Percentiles rank a stretch among this genome's conserved stretches.
Conservation (phyloP, 2,329 filamentous ascomycete species). For the Sporothrix schenckii region DNA sequence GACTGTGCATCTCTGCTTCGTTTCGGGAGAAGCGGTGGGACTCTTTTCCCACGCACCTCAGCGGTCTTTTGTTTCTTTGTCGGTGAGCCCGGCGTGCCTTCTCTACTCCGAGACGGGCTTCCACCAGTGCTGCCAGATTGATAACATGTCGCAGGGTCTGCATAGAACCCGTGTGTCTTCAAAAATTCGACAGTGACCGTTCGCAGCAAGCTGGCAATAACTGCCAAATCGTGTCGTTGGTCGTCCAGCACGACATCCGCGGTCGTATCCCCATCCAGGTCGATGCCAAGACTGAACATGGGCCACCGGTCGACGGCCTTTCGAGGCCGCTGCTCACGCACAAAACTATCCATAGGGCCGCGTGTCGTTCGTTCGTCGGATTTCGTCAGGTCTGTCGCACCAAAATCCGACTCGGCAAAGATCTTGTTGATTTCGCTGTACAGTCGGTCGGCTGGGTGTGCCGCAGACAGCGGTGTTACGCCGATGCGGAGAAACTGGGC, state of each 20-base stretch:
- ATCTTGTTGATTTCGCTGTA: conserved; percentile 78
- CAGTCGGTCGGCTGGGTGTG: conserved; percentile 63
- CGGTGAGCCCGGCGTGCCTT: neutral
- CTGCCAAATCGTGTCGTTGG: conserved; percentile 54
- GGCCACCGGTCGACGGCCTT: conserved; percentile 82
- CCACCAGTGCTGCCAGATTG: too few species aligned
- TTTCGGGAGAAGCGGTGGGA: neutral
- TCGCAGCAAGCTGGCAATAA: conserved; percentile 65
- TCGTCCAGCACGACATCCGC: conserved; percentile 51
- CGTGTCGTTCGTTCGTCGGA: conserved; percentile 20
- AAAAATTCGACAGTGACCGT: conserved; percentile 75
- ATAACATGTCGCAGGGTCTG: conserved; percentile 43
- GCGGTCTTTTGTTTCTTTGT: conserved; percentile 4
- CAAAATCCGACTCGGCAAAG: conserved; percentile 78
- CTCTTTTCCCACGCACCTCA: neutral
- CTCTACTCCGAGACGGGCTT: neutral
- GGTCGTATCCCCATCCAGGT: conserved; percentile 42
- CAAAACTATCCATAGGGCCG: conserved; percentile 47
- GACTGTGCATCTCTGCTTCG: neutral
- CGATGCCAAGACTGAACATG: conserved; percentile 81
- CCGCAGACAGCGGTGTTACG: conserved; percentile 63
- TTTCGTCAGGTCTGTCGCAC: conserved; percentile 54
- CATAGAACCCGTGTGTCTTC: conserved; percentile 69
- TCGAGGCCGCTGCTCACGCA: conserved; percentile 47
- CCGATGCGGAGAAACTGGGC: conserved; percentile 83